phyloP scores from a whole-genome alignment of 768 basidiomycete species.

The Lactarius sp. region DNA sequence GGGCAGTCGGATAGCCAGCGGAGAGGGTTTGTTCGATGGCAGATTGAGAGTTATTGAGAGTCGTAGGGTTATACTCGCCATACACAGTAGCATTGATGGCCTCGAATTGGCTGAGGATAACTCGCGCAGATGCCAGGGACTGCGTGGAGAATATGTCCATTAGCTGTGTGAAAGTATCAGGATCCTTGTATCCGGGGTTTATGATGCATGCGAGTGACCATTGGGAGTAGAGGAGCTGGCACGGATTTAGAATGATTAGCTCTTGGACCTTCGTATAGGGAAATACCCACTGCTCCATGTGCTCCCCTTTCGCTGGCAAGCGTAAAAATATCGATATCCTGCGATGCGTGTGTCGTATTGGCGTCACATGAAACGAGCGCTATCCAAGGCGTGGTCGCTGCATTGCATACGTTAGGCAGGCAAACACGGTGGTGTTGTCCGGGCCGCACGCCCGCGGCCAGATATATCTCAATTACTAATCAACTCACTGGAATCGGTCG shows the following conservation, averaged over 20 bases:
- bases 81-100: conserved; percentile 48
- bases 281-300: conserved; percentile 57
- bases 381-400: conserved; percentile 83
- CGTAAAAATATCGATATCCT: conserved; percentile 72
- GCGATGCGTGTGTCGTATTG: conserved; percentile 62
- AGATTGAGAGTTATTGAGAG: conserved; percentile 50
- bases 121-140: conserved; percentile 50
- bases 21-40: conserved; percentile 42
- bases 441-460: background rate
- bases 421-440: background rate
- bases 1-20: conserved; percentile 39
- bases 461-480: conserved; percentile 27
- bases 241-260: background rate
- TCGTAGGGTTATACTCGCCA: conserved; percentile 53
- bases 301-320: conserved; percentile 76
- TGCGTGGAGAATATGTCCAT: conserved; percentile 78
- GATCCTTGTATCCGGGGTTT: conserved; percentile 63
- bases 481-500: conserved; percentile 40
- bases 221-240: conserved; percentile 72
- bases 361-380: conserved; percentile 80
- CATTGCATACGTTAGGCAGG: background rate
- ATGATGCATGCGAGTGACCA: conserved; percentile 70
- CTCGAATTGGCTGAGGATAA: conserved; percentile 55
- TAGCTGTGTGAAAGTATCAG: conserved; percentile 58
- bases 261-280: background rate